A percentile compares a stretch with the other conserved stretches of the same genome.
These are phyloP conservation scores for Salvia rosmarinus DNA, from an alignment of 257 asterid genomes.

Conservation along the genomic window DNA sequence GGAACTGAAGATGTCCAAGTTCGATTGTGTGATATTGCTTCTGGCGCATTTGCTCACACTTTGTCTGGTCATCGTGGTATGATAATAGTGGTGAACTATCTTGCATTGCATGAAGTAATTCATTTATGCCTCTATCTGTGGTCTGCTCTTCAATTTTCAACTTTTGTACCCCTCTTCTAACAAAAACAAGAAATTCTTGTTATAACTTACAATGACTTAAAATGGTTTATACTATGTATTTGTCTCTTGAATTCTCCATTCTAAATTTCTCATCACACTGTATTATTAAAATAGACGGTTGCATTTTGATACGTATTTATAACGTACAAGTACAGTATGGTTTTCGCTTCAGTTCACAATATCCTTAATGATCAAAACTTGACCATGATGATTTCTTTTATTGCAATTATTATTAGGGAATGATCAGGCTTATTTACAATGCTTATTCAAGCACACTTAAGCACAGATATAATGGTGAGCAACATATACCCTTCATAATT, in stretches of 20 bases:
- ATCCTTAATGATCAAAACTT: neutral
- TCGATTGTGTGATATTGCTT: slow-evolving; percentile 93
- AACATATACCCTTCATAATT: slow-evolving; percentile 18
- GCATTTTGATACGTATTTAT: neutral
- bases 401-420: neutral
- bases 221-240: neutral
- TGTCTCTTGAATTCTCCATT: slow-evolving; percentile 1
- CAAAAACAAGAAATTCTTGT: neutral
- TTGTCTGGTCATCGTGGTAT: slow-evolving; percentile 99
- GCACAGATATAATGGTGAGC: neutral
- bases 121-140: slow-evolving; percentile 6
- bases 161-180: neutral
- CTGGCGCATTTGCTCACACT: slow-evolving; percentile 98
- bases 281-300: neutral
- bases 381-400: neutral
- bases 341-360: neutral
- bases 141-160: neutral
- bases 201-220: neutral
- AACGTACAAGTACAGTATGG: neutral
- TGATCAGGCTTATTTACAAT: neutral
- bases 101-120: neutral
- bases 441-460: neutral
- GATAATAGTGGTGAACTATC: slow-evolving; percentile 34
- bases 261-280: slow-evolving; percentile 12
- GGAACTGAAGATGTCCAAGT: slow-evolving; percentile 99